phyloP scores from a whole-genome alignment of 208 protist species.

The Leishmania turanica region DNA sequence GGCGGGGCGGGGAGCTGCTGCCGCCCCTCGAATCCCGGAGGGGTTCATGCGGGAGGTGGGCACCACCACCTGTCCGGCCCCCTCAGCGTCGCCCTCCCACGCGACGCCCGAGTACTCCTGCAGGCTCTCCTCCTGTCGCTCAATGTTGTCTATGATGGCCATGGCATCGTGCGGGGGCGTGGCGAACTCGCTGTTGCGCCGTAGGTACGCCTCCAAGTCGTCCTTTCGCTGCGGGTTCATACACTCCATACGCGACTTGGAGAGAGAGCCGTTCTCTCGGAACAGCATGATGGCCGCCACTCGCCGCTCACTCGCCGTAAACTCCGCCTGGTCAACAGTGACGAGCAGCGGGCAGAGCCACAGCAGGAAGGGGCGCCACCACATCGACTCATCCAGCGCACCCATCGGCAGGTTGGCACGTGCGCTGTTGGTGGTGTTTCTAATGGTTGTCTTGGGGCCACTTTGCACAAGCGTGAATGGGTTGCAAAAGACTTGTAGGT shows the following conservation, averaged over 20 bases:
- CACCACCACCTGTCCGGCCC: constrained; percentile 1
- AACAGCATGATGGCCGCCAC: constrained; percentile 55
- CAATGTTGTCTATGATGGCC: constrained; percentile 21
- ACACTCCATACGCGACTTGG: constrained; percentile 43
- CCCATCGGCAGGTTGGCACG: not conserved
- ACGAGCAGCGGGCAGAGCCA: constrained; percentile 66
- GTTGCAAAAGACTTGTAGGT: constrained; percentile 61
- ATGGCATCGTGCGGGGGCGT: constrained; percentile 25
- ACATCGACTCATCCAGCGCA: constrained; percentile 24
- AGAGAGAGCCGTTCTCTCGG: constrained; percentile 51
- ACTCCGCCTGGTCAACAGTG: constrained; percentile 49
- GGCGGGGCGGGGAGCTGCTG: not conserved
- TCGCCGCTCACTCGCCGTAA: constrained; percentile 51
- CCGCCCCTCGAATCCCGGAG: not conserved
- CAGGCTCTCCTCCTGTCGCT: constrained; percentile 25
- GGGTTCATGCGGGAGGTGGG: constrained; percentile 18
- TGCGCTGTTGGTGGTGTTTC: not conserved
- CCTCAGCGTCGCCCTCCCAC: not conserved
- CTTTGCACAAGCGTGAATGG: constrained; percentile 37
- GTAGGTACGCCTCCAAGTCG: constrained; percentile 68
- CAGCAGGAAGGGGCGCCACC: constrained; percentile 72
- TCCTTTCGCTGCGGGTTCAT: constrained; percentile 62
- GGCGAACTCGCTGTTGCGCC: constrained; percentile 27
- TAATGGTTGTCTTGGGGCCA: not conserved
- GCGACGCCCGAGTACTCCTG: not conserved